Evolutionary conservation across 225 moss, liverwort and hornwort genomes (phyloP).

Genomic region (Straminergon stramineum): DNA sequence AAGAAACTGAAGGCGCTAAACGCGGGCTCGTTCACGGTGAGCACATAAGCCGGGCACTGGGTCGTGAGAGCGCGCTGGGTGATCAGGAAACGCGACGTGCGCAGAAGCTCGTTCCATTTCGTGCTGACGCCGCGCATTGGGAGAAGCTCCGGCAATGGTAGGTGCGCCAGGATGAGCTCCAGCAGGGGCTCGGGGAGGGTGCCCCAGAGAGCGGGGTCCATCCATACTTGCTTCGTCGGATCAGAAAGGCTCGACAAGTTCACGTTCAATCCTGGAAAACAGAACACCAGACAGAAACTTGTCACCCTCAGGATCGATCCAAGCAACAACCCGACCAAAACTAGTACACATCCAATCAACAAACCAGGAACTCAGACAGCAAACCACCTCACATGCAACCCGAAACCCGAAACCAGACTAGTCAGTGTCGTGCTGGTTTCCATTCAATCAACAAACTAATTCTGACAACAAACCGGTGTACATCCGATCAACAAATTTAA

Average conservation of each 20-base stretch:
- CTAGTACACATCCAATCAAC: neutral
- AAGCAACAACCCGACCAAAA: neutral
- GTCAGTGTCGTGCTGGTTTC: neutral
- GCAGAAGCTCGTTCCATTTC: slow-evolving; percentile 18
- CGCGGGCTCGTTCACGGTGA: slow-evolving; percentile 21
- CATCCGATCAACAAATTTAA: neutral
- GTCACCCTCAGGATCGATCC: neutral
- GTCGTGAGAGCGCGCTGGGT: neutral
- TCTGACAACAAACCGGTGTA: too few relatives aligned
- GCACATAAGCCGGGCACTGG: slow-evolving; percentile 18
- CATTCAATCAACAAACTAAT: neutral
- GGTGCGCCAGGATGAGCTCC: neutral
- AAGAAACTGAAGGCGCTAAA: slow-evolving; percentile 4
- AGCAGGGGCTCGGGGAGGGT: neutral
- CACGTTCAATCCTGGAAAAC: neutral
- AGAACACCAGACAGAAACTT: neutral
- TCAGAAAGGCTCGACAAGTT: neutral
- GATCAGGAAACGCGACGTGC: neutral
- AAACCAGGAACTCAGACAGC: neutral
- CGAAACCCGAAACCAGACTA: neutral
- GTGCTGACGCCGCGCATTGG: slow-evolving; percentile 16
- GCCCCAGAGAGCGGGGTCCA: slow-evolving; percentile 5
- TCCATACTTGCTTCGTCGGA: slow-evolving; percentile 1
- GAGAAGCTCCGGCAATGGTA: neutral
- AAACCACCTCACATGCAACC: neutral